Evolutionary conservation across 371 early-diverging fungal genomes (phyloP).

Genomic region (Rhizopus microsporus): DNA sequence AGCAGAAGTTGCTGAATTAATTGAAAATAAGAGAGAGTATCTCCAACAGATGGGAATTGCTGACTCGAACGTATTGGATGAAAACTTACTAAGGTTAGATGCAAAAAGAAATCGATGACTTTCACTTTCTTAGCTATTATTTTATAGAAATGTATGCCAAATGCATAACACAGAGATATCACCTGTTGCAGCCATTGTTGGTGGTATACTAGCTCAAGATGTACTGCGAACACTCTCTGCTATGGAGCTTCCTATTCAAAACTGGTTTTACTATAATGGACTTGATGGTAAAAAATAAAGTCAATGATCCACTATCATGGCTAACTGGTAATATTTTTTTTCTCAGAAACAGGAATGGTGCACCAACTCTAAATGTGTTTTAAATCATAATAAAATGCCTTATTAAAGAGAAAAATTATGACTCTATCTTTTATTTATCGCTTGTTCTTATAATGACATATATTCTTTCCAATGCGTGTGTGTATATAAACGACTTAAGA

Average conservation of each 20-base stretch:
- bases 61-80: conserved; percentile 39
- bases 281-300: conserved; percentile 50
- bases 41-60: conserved; percentile 38
- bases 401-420: too few relatives aligned
- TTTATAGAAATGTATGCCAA: conserved; percentile 38
- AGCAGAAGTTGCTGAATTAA: conserved; percentile 19
- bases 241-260: conserved; percentile 81
- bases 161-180: conserved; percentile 63
- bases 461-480: too few relatives aligned
- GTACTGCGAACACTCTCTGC: conserved; percentile 78
- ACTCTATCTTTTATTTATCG: too few relatives aligned
- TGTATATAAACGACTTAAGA: too few relatives aligned
- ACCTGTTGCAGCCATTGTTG: conserved; percentile 83
- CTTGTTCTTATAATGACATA: too few relatives aligned
- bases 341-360: conserved; percentile 1
- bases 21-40: conserved; percentile 20
- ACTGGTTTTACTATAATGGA: conserved; percentile 79
- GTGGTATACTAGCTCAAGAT: conserved; percentile 90
- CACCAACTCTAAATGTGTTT: background rate
- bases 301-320: background rate
- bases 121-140: conserved; percentile 1
- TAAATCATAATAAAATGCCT: too few relatives aligned
- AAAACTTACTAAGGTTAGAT: conserved; percentile 53
- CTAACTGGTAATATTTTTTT: background rate
- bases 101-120: background rate